Evolutionary conservation across 305 asterid species (phyloP).

Genomic region (Lippia alba): DNA sequence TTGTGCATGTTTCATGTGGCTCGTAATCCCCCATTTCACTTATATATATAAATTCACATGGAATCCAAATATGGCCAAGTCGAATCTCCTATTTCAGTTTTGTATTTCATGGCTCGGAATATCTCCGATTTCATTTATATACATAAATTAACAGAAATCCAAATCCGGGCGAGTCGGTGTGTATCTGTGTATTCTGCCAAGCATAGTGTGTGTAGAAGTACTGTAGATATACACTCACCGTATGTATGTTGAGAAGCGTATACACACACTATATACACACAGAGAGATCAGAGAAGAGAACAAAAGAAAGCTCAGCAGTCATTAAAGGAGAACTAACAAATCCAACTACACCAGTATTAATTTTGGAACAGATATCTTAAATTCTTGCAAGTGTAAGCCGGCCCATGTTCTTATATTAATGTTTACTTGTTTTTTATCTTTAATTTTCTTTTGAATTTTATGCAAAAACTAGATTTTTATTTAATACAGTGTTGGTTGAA

Average conservation of each 20-base stretch:
- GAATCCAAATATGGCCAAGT: too few species aligned
- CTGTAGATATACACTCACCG: background rate
- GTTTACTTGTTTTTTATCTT: conserved; percentile 12
- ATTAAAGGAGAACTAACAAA: conserved; percentile 67
- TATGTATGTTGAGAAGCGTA: too few species aligned
- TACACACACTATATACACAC: background rate
- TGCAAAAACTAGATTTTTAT: conserved; percentile 19
- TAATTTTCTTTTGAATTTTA: conserved; percentile 21
- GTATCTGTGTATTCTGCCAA: conserved; percentile 37
- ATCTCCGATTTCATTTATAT: too few species aligned
- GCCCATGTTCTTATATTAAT: conserved; percentile 42
- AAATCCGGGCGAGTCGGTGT: conserved; percentile 44
- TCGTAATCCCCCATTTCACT: too few species aligned
- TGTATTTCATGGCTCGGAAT: too few species aligned
- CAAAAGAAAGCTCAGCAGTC: conserved; percentile 51
- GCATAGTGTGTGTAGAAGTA: background rate
- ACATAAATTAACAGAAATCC: too few species aligned
- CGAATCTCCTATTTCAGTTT: too few species aligned
- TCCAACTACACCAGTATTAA: conserved; percentile 64
- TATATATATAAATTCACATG: too few species aligned
- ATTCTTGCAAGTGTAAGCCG: conserved; percentile 37
- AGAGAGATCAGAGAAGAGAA: background rate
- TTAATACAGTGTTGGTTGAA: background rate
- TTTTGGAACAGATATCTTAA: conserved; percentile 29
- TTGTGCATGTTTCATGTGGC: too few species aligned